Percentiles rank a stretch among this genome's conserved stretches.
phyloP scores from a whole-genome alignment of 768 basidiomycete species.

The Hortiboletus flavorubellus region DNA sequence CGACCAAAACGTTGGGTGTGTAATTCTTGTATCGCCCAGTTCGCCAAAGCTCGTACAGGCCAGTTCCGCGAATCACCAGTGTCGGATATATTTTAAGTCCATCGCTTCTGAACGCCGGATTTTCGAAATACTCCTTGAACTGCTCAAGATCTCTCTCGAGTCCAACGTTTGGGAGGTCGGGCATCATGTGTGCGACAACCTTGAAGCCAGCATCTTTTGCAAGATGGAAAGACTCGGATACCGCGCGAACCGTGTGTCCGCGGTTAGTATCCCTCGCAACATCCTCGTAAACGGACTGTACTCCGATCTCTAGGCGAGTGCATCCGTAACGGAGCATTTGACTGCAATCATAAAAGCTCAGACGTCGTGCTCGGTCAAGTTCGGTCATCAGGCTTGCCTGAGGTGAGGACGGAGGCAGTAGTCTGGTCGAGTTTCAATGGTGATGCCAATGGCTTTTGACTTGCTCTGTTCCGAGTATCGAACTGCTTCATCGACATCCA shows the following conservation, averaged over 20 bases:
- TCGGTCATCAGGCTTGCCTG: conserved; percentile 45
- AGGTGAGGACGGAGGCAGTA: conserved; percentile 97
- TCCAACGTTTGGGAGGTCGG: conserved; percentile 96
- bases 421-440: conserved; percentile 97
- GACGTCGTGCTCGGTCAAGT: not conserved
- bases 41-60: conserved; percentile 92
- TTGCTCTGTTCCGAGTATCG: conserved; percentile 96
- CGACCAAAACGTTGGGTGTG: conserved; percentile 96
- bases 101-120: conserved; percentile 94
- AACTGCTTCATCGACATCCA: conserved; percentile 94
- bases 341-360: conserved; percentile 38
- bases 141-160: conserved; percentile 96
- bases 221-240: conserved; percentile 95
- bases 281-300: conserved; percentile 99
- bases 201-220: conserved; percentile 99
- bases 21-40: conserved; percentile 99
- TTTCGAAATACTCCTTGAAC: conserved; percentile 99
- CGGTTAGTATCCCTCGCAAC: conserved; percentile 98
- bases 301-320: conserved; percentile 96
- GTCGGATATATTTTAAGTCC: conserved; percentile 99
- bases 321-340: conserved; percentile 99
- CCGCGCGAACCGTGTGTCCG: conserved; percentile 96
- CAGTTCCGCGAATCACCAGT: conserved; percentile 94
- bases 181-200: conserved; percentile 99
- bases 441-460: conserved; percentile 98